Base-by-base conservation (phyloP, 148 eudicot species). In the Diospyros kaki region DNA sequence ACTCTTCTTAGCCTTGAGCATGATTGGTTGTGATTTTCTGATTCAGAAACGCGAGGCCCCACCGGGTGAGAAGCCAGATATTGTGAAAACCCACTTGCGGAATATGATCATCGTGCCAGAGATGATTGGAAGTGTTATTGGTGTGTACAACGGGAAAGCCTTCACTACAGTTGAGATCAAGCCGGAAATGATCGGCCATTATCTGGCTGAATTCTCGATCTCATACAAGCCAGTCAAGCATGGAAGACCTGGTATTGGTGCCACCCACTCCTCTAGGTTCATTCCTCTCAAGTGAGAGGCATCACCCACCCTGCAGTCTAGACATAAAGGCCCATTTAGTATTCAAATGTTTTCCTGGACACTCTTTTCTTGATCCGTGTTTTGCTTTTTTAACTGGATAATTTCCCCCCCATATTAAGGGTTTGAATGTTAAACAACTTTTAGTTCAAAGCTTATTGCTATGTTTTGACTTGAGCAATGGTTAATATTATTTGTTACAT, bases 181-280 rank as follows among this genome's bases (percentile, higher is more conserved):
- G 83, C 93, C 91, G 40, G 96, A 89, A 73, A 91, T 86, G 90
- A 91, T 89, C 55, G 88, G 89, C n/a, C 97, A 88, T 76, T 89
- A 86, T 64, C 83, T 90, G 38, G 92, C 92, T 7, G 94, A 90
- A 85, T 92, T 92, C 66, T 89, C 94, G 17, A 92, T 89, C 66
- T 83, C 86, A 9, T 89, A 88, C 92, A 90, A 92, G 86, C 97
- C 94, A 5, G 92, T 90, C 50, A 90, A 87, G 88, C 92, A 87
- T 53, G 90, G 94, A n/a, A 84, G 97, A 58, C 97, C 97, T 15
- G 91, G 91, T 86, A 87, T 91, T 70, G 97, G 91, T 91, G 97
- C 97, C 51, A 89, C 93, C 75, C 97, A 86, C 83, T 91, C 97
- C 45, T 91, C 97, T 1, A 87, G 97, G 90, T 91, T 91, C 77